Evolutionary conservation across 768 basidiomycete genomes (phyloP).

Genomic region (Chlorophyllum brunneum): DNA sequence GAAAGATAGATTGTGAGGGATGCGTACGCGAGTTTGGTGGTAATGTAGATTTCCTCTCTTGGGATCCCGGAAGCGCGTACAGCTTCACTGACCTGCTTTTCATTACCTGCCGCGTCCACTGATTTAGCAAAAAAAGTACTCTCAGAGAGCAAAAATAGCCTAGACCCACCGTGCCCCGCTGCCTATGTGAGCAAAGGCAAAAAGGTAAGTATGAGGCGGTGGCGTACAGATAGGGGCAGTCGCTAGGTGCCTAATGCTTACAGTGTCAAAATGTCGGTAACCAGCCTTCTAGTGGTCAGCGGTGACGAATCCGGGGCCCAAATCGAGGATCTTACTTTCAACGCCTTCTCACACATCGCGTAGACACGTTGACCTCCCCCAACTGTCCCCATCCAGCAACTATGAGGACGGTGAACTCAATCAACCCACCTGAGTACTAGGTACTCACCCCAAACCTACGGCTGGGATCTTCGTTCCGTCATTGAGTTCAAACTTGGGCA

Average conservation of each 20-base stretch:
- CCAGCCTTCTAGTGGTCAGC: conserved; percentile 26
- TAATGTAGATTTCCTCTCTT: conserved; percentile 42
- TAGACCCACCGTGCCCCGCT: conserved; percentile 22
- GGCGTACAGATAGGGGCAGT: background rate
- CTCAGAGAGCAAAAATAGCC: background rate
- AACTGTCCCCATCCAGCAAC: conserved; percentile 36
- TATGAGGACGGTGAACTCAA: background rate
- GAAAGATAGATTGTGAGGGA: background rate
- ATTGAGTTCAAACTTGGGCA: conserved; percentile 24
- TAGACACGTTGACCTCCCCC: conserved; percentile 37
- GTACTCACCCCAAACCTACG: conserved; percentile 27
- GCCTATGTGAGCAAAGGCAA: conserved; percentile 18
- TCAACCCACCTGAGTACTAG: background rate
- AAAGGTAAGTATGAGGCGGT: background rate
- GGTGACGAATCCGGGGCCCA: background rate
- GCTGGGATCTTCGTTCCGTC: conserved; percentile 27
- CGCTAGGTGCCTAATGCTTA: conserved; percentile 15
- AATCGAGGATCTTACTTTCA: conserved; percentile 23
- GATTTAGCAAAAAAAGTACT: background rate
- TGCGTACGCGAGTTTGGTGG: conserved; percentile 43
- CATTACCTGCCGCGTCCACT: conserved; percentile 28
- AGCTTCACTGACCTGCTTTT: conserved; percentile 40
- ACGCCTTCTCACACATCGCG: conserved; percentile 30
- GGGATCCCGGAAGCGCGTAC: conserved; percentile 43
- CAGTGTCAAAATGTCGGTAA: conserved; percentile 46